A percentile compares a stretch with the other conserved stretches of the same genome.
Evolutionary conservation across 768 basidiomycete species (phyloP).

Genomic region (Clavaria fumosa): DNA sequence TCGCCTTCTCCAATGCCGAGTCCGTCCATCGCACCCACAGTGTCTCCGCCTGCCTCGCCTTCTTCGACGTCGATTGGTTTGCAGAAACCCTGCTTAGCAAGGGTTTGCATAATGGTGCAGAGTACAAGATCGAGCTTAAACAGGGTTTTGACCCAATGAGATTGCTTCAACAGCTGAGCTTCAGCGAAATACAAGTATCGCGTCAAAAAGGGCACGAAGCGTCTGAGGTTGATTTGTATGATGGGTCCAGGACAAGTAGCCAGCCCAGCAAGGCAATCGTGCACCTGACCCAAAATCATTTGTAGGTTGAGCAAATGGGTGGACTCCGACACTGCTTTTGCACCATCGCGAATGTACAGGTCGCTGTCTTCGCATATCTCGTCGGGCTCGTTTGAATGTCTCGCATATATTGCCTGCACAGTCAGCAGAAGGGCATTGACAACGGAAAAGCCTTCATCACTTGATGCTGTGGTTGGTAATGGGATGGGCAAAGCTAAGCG

Average conservation of each 20-base stretch:
- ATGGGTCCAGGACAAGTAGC: constrained; percentile 18
- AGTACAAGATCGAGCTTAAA: constrained; percentile 79
- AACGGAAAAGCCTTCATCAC: constrained; percentile 13
- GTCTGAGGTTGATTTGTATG: constrained; percentile 23
- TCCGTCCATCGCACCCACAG: constrained; percentile 44
- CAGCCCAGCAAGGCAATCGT: constrained; percentile 25
- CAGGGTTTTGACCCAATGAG: constrained; percentile 54
- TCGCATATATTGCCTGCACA: constrained; percentile 42
- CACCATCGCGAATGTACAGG: constrained; percentile 37
- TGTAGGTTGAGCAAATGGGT: constrained; percentile 34
- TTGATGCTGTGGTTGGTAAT: neutral
- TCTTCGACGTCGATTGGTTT: constrained; percentile 65
- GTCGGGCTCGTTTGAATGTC: constrained; percentile 20
- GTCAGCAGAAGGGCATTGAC: constrained; percentile 51
- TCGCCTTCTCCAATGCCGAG: constrained; percentile 81
- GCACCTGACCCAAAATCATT: constrained; percentile 26
- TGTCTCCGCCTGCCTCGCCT: constrained; percentile 31
- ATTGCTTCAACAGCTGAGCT: constrained; percentile 39
- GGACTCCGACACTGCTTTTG: constrained; percentile 27
- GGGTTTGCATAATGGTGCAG: constrained; percentile 52
- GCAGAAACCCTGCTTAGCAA: constrained; percentile 86
- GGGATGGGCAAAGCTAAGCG: constrained; percentile 15
- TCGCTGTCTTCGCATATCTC: constrained; percentile 17
- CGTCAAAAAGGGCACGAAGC: constrained; percentile 63
- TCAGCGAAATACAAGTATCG: constrained; percentile 41